Evolutionary conservation across 805 yeast species (phyloP), one percentile per base, ranked within the genome.

Genomic region (Saccharomycopsis capsularis): DNA sequence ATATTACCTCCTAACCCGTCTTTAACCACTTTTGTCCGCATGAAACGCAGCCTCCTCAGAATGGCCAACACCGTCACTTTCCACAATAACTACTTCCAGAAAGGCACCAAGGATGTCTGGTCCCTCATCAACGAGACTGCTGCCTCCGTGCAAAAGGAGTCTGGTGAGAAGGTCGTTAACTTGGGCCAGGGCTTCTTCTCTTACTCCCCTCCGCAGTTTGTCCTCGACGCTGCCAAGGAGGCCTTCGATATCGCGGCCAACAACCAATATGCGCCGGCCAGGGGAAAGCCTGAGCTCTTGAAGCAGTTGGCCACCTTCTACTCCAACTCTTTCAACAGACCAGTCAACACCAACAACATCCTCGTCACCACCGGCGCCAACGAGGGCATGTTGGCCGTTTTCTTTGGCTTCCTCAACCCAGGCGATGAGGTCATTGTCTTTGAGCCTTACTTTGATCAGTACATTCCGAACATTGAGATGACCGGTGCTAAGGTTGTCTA

Each of bases 111-210:
- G 61, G 99, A 93, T 64, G 90, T 93, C 42, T 93, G 99, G 99
- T 76, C 95, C 2, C 69, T 93, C 56, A 86, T 95, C 66, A 93
- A 93, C 62, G 98, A 90, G 60, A 84, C 99, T 2, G 97, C 98
- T 0, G 82, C 81, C 54, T 60, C 57, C 6, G 62, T 63, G 47
- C 57, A 63, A 2, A 68, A 67, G 37, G 80, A 79, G 41, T 64
- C 77, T 34, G 89, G 88, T n/a, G 74, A 83, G 58, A 85, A 87
- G 46, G 79, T 91, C 48, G 82, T 83, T 53, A 93, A 93, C 59
- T 74, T 93, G 50, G 99, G 99, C 30, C 99, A 93, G 65, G 99
- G 99, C 1, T 93, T 93, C 68, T 93, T 93, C 71, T 88, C 96
- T 2, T 93, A 91, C 64, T 77, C 90, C 27, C 99, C 99, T 2